phyloP scores from a whole-genome alignment of 495 filamentous ascomycete species.

The Tetracladium setigerum region DNA sequence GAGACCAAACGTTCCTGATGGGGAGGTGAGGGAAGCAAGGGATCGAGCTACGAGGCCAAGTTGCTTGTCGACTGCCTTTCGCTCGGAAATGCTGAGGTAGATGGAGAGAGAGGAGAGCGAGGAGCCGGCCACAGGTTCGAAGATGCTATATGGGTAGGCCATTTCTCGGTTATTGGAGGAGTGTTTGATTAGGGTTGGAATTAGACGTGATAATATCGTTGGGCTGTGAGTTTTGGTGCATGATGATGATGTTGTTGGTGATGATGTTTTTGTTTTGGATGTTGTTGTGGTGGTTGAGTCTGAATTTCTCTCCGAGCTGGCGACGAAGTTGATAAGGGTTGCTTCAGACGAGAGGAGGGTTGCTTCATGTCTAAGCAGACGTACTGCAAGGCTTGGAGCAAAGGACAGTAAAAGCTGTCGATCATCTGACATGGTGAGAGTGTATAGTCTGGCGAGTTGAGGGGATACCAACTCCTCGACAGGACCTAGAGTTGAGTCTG shows the following conservation, averaged over 20 bases:
- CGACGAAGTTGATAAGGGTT: slow-evolving; percentile 17
- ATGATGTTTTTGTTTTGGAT: too few species aligned
- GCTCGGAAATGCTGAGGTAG: slow-evolving; percentile 15
- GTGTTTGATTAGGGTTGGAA: slow-evolving; percentile 32
- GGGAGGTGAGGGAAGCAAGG: slow-evolving; percentile 35
- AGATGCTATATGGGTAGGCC: slow-evolving; percentile 42
- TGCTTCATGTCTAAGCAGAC: slow-evolving; percentile 51
- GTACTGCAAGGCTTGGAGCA: slow-evolving; percentile 40
- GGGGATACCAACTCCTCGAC: slow-evolving; percentile 16
- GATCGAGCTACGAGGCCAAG: slow-evolving; percentile 40
- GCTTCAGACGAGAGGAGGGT: slow-evolving; percentile 50
- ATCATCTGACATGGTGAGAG: slow-evolving; percentile 46
- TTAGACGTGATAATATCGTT: not conserved
- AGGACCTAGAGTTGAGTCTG: slow-evolving; percentile 14
- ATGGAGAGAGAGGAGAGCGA: slow-evolving; percentile 20
- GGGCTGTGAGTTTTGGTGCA: not conserved
- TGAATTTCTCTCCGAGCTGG: not conserved
- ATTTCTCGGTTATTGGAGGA: slow-evolving; percentile 34
- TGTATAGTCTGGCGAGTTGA: slow-evolving; percentile 43
- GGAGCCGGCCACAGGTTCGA: slow-evolving; percentile 40
- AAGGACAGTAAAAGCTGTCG: slow-evolving; percentile 44
- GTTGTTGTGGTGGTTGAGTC: not conserved
- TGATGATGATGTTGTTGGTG: not conserved
- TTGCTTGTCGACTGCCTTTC: slow-evolving; percentile 19
- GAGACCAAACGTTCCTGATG: slow-evolving; percentile 33